A percentile compares a stretch with the other conserved stretches of the same genome.
Conservation (phyloP, 1,284 basidiomycete species). For the Malassezia furfur region DNA sequence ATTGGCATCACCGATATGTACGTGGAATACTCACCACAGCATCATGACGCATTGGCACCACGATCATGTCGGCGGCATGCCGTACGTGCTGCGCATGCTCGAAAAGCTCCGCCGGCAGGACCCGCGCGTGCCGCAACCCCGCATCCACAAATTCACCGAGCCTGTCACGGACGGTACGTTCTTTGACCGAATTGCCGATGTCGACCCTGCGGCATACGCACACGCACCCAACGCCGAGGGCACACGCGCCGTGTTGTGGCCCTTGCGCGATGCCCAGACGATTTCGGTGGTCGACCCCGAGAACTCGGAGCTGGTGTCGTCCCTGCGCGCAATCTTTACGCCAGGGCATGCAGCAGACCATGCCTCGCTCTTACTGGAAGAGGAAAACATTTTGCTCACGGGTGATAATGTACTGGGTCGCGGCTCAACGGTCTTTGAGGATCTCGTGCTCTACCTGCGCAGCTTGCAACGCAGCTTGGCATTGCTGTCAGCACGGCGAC, state of each 20-base stretch:
- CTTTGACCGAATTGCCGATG: constrained; percentile 67
- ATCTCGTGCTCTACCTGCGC: constrained; percentile 64
- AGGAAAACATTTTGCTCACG: constrained; percentile 61
- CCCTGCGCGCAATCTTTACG: constrained; percentile 61
- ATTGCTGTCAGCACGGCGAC: constrained; percentile 30
- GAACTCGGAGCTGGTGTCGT: constrained; percentile 47
- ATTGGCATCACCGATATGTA: constrained; percentile 30
- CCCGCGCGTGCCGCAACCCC: constrained; percentile 45
- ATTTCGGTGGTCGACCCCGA: constrained; percentile 12
- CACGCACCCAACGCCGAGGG: constrained; percentile 18
- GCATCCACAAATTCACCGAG: constrained; percentile 51
- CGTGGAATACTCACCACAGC: constrained; percentile 53
- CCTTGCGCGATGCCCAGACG: constrained; percentile 9
- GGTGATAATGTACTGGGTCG: constrained; percentile 85
- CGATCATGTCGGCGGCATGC: constrained; percentile 74
- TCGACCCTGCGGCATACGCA: constrained; percentile 69
- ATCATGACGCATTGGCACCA: constrained; percentile 81
- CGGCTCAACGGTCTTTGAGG: constrained; percentile 81
- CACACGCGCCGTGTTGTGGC: constrained; percentile 21
- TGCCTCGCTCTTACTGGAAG: constrained; percentile 53
- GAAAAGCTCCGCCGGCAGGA: constrained; percentile 46
- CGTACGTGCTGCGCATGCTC: constrained; percentile 62
- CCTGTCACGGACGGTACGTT: constrained; percentile 57
- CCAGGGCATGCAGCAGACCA: constrained; percentile 88
- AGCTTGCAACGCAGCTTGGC: constrained; percentile 61